Evolutionary conservation across 495 filamentous ascomycete species (phyloP).

Genomic region (Hypoxylon intermedium): DNA sequence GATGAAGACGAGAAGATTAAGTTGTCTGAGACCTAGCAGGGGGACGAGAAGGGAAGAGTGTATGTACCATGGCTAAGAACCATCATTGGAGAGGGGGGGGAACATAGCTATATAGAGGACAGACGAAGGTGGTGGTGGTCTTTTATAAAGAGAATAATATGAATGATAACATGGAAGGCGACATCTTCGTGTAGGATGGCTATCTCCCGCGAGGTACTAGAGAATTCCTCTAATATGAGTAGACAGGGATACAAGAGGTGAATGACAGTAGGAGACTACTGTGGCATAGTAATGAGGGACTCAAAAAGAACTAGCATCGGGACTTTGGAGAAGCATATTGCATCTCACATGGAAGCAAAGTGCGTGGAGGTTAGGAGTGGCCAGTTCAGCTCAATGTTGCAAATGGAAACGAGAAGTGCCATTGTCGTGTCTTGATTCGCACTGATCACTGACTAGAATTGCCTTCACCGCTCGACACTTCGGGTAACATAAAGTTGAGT

Average conservation of each 20-base stretch:
- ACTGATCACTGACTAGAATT: slow-evolving; percentile 19
- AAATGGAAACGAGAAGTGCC: slow-evolving; percentile 31
- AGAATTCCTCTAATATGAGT: slow-evolving; percentile 11
- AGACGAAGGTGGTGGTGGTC: background rate
- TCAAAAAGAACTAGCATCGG: slow-evolving; percentile 3
- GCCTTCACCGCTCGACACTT: slow-evolving; percentile 34
- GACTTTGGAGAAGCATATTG: slow-evolving; percentile 19
- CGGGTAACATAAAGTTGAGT: slow-evolving; percentile 22
- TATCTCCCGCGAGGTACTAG: slow-evolving; percentile 2
- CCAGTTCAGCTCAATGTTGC: slow-evolving; percentile 4
- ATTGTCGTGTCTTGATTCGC: slow-evolving; percentile 27
- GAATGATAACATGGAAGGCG: slow-evolving; percentile 17
- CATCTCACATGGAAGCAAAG: slow-evolving; percentile 4
- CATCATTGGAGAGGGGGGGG: slow-evolving; percentile 7
- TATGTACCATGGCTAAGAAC: background rate
- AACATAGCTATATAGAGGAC: background rate
- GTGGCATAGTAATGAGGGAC: background rate
- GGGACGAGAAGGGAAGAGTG: background rate
- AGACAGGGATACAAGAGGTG: slow-evolving; percentile 4
- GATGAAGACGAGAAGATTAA: slow-evolving; percentile 3
- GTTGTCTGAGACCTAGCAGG: background rate
- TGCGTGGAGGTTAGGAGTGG: slow-evolving; percentile 6
- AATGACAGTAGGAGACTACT: slow-evolving; percentile 3
- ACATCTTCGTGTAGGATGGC: slow-evolving; percentile 19
- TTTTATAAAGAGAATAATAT: slow-evolving; percentile 11